Conservation (phyloP, 108 stramenopile genomes). For the Pseudonitzschia delicatissima region DNA sequence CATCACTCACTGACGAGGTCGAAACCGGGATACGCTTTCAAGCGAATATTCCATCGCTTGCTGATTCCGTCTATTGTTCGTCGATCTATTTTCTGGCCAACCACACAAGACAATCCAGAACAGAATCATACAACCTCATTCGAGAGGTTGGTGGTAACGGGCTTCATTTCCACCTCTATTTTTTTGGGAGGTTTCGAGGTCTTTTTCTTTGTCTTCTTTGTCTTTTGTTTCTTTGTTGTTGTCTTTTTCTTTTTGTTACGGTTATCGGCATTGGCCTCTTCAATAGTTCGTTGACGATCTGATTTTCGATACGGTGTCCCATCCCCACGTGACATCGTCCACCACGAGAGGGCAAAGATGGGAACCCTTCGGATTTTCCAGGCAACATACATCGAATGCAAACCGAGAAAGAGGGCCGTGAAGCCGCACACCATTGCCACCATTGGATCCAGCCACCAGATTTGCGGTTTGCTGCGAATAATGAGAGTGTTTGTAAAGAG, state of each 20-base stretch:
- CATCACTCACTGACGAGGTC: too few relatives aligned
- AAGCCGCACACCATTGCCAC: constrained; percentile 67
- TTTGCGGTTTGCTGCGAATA: constrained; percentile 36
- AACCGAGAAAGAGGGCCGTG: constrained; percentile 47
- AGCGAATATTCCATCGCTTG: too few relatives aligned
- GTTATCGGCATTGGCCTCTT: too few relatives aligned
- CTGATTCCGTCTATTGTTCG: too few relatives aligned
- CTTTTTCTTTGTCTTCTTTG: background rate
- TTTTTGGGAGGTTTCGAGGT: background rate
- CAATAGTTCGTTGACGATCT: too few relatives aligned
- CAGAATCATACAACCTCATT: background rate
- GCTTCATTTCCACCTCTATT: background rate
- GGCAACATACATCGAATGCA: constrained; percentile 40
- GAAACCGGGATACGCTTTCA: too few relatives aligned
- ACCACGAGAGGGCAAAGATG: constrained; percentile 41
- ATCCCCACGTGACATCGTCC: constrained; percentile 33
- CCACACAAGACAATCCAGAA: too few relatives aligned
- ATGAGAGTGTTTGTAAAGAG: constrained; percentile 65
- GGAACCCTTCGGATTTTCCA: constrained; percentile 25
- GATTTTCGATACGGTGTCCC: too few relatives aligned
- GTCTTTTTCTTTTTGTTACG: too few relatives aligned
- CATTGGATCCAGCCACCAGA: constrained; percentile 75
- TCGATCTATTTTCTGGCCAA: too few relatives aligned
- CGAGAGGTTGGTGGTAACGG: background rate
- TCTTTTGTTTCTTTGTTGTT: background rate